Evolutionary conservation across 148 eudicot species (phyloP).

Genomic region (Fagopyrum homotropicum): DNA sequence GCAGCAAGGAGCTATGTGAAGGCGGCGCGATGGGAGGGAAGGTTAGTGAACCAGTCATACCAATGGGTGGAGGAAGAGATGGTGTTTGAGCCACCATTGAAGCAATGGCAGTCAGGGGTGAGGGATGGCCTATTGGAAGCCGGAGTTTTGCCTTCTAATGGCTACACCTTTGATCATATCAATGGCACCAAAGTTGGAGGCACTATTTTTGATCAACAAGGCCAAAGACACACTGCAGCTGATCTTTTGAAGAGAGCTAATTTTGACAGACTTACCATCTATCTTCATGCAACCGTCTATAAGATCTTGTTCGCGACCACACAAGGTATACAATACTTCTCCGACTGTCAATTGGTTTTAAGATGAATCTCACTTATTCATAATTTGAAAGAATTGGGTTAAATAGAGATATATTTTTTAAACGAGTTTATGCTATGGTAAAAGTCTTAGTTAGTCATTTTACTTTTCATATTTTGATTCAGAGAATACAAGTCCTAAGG

Average conservation of each 20-base stretch:
- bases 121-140: conserved; percentile 56
- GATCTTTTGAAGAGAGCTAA: conserved; percentile 58
- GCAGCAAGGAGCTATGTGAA: conserved; percentile 35
- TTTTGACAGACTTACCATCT: conserved; percentile 40
- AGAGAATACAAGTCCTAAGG: conserved; percentile 53
- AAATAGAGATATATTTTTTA: no score
- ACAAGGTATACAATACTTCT: background rate
- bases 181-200: conserved; percentile 83
- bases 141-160: conserved; percentile 64
- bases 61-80: conserved; percentile 69
- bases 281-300: conserved; percentile 65
- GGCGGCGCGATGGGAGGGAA: conserved; percentile 48
- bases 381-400: no score
- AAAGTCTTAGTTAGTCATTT: no score
- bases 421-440: no score
- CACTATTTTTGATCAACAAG: conserved; percentile 52
- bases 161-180: conserved; percentile 69
- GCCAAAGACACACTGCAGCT: conserved; percentile 70
- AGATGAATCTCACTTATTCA: background rate
- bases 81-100: conserved; percentile 63
- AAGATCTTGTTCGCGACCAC: conserved; percentile 21
- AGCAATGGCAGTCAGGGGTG: conserved; percentile 72
- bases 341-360: background rate
- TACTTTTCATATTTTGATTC: background rate
- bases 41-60: conserved; percentile 60